Evolutionary conservation across 2,329 filamentous ascomycete genomes (phyloP), one percentile per base, ranked within the genome.

Genomic region (Arthrobotrys iridis): DNA sequence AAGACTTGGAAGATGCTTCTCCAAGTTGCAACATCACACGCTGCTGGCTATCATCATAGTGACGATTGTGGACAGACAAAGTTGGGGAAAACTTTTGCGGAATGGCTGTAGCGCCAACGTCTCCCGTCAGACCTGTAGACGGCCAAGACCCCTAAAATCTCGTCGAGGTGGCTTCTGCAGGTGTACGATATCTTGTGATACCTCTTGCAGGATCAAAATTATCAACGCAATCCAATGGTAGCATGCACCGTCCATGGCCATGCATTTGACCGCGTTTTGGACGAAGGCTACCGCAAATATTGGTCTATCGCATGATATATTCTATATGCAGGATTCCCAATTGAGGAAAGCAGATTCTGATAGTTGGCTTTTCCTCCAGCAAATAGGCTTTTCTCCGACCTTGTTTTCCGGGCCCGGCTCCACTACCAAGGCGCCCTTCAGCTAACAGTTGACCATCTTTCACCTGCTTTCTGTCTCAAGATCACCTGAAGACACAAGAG

Each of bases 381-480:
- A 58, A 74, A 74, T 74, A 67, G 70, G 68, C 52, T 67, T 20
- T 48, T 74, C 45, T 48, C 70, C 70, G 40, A 55, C 62, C 60
- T 45, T 62, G 28, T 40, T 63, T 55, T 37, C 45, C 60, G 35
- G 33, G 26, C 35, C 35, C 28, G 35, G 41, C 62, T 63, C 62
- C 70, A 66, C 70, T 66, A 57, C 35, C 70, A 74, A 74, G 70
- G 70, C 70, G 13, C 55, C 40, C 46, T 74, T 74, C 70, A 74
- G 70, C 70, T 74, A 60, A 5, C 33, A 18, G 43, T 62, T 18
- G 45, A 55, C 62, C 62, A 20, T 20, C 35, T 33, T 46, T 67
- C 43, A 58, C 37, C 45, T 20, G 5, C 15, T 28, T 41, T 63
- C 30, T 37, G 15, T 22, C 55, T 62, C 43, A 37, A 18, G 20